Percentiles rank a stretch among this genome's conserved stretches.
Evolutionary conservation across 2,329 filamentous ascomycete species (phyloP).

Genomic region (Colletotrichum orchidophilum): DNA sequence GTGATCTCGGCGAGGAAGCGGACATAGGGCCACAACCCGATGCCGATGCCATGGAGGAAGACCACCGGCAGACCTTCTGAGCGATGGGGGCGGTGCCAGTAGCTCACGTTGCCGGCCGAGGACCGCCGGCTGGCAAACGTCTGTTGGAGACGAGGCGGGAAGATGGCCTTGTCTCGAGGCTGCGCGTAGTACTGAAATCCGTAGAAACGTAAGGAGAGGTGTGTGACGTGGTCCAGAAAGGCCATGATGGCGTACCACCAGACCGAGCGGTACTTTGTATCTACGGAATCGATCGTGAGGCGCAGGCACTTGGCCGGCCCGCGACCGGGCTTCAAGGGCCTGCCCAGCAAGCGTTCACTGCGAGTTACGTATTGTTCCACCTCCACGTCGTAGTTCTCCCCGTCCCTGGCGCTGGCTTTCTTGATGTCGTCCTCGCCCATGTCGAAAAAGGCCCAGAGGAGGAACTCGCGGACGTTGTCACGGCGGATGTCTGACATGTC

Average conservation of each 20-base stretch:
- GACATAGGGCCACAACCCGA: conserved; percentile 72
- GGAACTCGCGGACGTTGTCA: conserved; percentile 75
- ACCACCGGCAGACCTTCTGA: conserved; percentile 67
- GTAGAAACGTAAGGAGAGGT: conserved; percentile 53
- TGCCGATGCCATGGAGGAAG: conserved; percentile 77
- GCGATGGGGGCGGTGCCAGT: conserved; percentile 73
- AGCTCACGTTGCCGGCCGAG: conserved; percentile 60
- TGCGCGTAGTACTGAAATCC: conserved; percentile 63
- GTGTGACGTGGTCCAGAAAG: conserved; percentile 61
- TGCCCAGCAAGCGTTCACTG: conserved; percentile 61
- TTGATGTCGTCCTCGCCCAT: neutral
- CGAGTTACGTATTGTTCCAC: conserved; percentile 62
- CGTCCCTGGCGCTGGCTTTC: neutral
- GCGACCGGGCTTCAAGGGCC: conserved; percentile 60
- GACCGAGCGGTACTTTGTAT: conserved; percentile 68
- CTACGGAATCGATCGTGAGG: conserved; percentile 70
- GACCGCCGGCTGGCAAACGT: conserved; percentile 51
- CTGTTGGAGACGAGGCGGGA: conserved; percentile 23
- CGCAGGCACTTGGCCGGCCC: conserved; percentile 67
- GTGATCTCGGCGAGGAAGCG: conserved; percentile 64
- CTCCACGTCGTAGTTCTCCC: conserved; percentile 54
- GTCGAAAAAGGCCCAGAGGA: conserved; percentile 66
- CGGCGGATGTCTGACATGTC: conserved; percentile 64
- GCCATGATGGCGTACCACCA: conserved; percentile 70
- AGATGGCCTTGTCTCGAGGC: conserved; percentile 38